These are phyloP conservation scores for Drechslera avenae DNA, from an alignment of 2,329 filamentous ascomycete genomes.

Conservation along the genomic window DNA sequence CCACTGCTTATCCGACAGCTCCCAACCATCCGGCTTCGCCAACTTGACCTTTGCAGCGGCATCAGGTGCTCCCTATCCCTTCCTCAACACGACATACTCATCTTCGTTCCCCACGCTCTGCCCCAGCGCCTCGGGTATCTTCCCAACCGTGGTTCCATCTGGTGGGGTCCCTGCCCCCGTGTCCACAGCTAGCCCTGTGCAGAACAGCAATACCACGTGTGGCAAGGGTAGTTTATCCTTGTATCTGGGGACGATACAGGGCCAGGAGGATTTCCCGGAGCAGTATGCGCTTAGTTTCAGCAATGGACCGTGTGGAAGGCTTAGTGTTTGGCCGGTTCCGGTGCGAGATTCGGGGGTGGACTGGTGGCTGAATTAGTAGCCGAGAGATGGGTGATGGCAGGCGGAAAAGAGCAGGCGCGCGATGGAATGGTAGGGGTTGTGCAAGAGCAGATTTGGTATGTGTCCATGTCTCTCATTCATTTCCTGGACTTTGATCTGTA, in stretches of 20 bases:
- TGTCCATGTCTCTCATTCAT: slow-evolving; percentile 29
- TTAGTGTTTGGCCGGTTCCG: slow-evolving; percentile 21
- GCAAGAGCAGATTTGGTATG: neutral
- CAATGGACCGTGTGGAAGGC: slow-evolving; percentile 33
- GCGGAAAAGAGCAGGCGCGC: neutral
- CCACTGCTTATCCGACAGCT: too few relatives aligned
- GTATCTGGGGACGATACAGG: slow-evolving; percentile 28
- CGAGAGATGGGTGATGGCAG: too few relatives aligned
- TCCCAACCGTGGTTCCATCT: slow-evolving; percentile 8
- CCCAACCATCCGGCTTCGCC: too few relatives aligned
- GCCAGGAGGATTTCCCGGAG: slow-evolving; percentile 18
- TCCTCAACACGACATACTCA: neutral
- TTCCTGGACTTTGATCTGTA: slow-evolving; percentile 17
- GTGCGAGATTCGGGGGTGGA: slow-evolving; percentile 1
- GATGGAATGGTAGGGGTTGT: neutral
- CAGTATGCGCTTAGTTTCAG: slow-evolving; percentile 23
- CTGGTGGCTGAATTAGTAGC: neutral
- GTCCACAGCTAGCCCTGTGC: slow-evolving; percentile 1
- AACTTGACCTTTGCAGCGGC: neutral
- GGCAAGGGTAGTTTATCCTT: slow-evolving; percentile 18
- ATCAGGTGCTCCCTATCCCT: slow-evolving; percentile 6
- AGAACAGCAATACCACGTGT: slow-evolving; percentile 13
- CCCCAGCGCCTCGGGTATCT: slow-evolving; percentile 5
- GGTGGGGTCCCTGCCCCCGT: neutral
- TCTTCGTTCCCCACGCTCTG: slow-evolving; percentile 1